Conservation (phyloP, 345 rosid genomes). For the Chamaenerion angustifolium region DNA sequence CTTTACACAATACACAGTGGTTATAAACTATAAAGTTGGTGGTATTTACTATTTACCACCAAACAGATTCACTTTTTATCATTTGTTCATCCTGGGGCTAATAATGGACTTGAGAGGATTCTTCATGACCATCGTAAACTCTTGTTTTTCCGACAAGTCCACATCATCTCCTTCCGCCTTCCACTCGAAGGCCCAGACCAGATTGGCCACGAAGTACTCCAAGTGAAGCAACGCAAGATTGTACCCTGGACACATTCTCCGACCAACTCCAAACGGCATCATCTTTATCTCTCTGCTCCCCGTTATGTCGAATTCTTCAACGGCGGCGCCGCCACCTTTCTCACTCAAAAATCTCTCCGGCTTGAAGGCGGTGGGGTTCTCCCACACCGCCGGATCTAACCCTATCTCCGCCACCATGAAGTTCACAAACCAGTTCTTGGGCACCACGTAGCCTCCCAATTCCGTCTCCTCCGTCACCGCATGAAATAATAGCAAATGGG, state of each 20-base stretch:
- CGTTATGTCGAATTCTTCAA: conserved; percentile 7
- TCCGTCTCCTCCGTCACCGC: conserved; percentile 8
- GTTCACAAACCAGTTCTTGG: conserved; percentile 5
- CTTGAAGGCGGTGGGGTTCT: conserved; percentile 4
- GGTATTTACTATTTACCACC: too few relatives aligned
- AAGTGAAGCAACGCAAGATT: conserved; percentile 4
- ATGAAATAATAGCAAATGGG: background rate
- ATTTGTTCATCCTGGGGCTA: background rate
- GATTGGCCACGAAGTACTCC: conserved; percentile 7
- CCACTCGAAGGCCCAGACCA: conserved; percentile 10
- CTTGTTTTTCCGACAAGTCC: conserved; percentile 6
- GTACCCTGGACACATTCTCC: conserved; percentile 8
- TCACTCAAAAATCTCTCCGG: conserved; percentile 5
- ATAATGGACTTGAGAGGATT: background rate
- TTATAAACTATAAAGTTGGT: too few relatives aligned
- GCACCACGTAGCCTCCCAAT: conserved; percentile 4
- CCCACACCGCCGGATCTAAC: conserved; percentile 7
- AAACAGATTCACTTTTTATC: too few relatives aligned
- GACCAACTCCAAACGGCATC: conserved; percentile 14
- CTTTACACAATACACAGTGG: too few relatives aligned
- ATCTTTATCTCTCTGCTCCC: conserved; percentile 12
- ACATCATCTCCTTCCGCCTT: conserved; percentile 3
- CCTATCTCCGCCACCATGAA: conserved; percentile 6
- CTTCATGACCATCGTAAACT: conserved; percentile 1
- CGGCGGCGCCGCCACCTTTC: background rate